Evolutionary conservation across 2,329 filamentous ascomycete genomes (phyloP).

Genomic region (Graphilbum sp.): DNA sequence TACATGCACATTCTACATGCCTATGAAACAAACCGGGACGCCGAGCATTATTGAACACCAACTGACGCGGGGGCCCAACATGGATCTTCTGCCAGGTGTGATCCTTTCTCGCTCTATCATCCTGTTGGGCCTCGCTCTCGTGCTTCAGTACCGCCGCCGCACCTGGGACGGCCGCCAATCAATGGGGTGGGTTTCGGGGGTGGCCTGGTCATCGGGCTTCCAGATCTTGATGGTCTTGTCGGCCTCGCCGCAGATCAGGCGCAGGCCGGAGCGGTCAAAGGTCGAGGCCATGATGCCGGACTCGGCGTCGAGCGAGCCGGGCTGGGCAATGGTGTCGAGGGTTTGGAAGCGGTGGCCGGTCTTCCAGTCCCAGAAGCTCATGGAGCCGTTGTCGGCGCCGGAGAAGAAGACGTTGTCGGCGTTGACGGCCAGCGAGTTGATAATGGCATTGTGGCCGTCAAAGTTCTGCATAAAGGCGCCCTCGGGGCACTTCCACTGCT

Average conservation of each 20-base stretch:
- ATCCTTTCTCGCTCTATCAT: no score
- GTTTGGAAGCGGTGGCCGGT: constrained; percentile 82
- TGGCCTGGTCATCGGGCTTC: constrained; percentile 85
- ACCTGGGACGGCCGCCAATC: constrained; percentile 79
- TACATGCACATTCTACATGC: no score
- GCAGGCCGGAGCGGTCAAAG: constrained; percentile 75
- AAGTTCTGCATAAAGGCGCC: constrained; percentile 99
- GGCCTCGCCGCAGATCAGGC: constrained; percentile 85
- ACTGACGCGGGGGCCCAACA: no score
- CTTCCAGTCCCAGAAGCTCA: constrained; percentile 99
- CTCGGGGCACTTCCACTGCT: constrained; percentile 98
- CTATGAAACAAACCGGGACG: no score
- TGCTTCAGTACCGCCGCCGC: constrained; percentile 50
- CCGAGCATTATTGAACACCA: no score
- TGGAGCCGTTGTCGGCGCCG: constrained; percentile 87
- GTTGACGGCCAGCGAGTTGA: constrained; percentile 87
- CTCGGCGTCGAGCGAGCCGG: constrained; percentile 85
- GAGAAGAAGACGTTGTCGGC: constrained; percentile 92
- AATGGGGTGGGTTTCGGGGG: constrained; percentile 77
- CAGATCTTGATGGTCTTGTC: constrained; percentile 99
- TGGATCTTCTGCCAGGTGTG: no score
- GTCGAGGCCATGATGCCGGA: constrained; percentile 88
- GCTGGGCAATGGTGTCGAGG: constrained; percentile 82
- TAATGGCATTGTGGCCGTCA: constrained; percentile 87
- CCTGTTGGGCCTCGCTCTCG: no score